These are phyloP conservation scores for Pyrus hybrid DNA, from an alignment of 331 rosid species.

Conservation along the genomic window DNA sequence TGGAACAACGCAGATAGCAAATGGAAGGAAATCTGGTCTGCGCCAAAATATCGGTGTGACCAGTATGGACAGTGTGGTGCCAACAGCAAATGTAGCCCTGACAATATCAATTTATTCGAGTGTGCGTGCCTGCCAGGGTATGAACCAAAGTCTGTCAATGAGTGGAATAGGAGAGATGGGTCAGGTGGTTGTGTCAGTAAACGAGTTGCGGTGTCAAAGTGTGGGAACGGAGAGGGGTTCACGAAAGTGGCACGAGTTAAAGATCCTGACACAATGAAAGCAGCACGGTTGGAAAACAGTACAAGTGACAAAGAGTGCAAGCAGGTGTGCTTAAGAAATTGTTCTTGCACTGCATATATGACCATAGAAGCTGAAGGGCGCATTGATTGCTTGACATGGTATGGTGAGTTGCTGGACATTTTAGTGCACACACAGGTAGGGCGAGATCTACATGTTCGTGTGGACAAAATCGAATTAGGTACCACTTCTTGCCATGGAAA, in stretches of 20 bases:
- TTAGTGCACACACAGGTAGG: slow-evolving; percentile 9
- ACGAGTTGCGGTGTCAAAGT: neutral
- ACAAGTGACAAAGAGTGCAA: neutral
- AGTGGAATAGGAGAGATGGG: slow-evolving; percentile 12
- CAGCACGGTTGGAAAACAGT: neutral
- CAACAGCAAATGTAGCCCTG: slow-evolving; percentile 8
- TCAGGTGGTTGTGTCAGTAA: neutral
- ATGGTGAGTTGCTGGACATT: slow-evolving; percentile 18
- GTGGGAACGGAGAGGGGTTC: neutral
- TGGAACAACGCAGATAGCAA: neutral
- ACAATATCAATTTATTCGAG: neutral
- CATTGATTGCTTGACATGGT: slow-evolving; percentile 26
- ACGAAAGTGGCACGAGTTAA: neutral
- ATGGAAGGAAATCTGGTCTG: neutral
- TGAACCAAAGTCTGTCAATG: neutral
- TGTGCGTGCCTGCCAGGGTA: slow-evolving; percentile 18
- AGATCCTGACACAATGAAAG: neutral
- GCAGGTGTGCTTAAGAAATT: slow-evolving; percentile 31
- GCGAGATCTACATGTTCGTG: slow-evolving; percentile 36
- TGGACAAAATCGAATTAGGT: slow-evolving; percentile 33
- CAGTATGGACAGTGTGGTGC: slow-evolving; percentile 6
- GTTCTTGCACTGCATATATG: slow-evolving; percentile 48
- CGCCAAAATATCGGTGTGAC: neutral
- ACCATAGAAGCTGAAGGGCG: slow-evolving; percentile 17
- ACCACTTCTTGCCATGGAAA: neutral